Conservation (phyloP, 1,139 yeast genomes). For the Debaryomycetaceae sp. region DNA sequence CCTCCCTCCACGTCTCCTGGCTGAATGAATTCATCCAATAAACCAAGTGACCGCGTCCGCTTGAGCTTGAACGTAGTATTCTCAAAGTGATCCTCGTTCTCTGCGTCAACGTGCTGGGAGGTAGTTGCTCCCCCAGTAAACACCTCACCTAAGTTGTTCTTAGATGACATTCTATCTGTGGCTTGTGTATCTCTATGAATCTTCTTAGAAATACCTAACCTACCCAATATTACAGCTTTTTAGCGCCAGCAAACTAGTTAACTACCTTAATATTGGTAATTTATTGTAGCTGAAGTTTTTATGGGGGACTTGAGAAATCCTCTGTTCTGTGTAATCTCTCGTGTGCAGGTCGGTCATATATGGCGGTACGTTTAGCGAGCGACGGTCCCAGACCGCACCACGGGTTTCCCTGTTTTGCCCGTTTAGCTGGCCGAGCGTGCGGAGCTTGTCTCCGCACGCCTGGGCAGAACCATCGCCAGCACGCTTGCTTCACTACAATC, state of each 20-base stretch:
- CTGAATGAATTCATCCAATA: conserved; percentile 68
- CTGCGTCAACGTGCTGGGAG: conserved; percentile 64
- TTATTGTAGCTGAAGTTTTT: neutral
- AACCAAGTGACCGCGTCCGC: conserved; percentile 80
- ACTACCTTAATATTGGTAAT: neutral
- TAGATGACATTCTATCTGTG: conserved; percentile 7
- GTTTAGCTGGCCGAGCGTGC: too few relatives aligned
- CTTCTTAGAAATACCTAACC: neutral
- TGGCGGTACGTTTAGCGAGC: neutral
- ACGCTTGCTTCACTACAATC: too few relatives aligned
- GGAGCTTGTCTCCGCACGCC: too few relatives aligned
- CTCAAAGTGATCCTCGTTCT: conserved; percentile 68
- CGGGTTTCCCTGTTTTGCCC: neutral
- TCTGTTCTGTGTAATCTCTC: neutral
- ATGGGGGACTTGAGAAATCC: neutral
- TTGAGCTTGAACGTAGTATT: conserved; percentile 73
- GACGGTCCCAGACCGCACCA: neutral
- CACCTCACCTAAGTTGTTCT: conserved; percentile 28
- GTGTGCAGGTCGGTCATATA: neutral
- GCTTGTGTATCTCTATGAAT: neutral
- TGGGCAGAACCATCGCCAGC: too few relatives aligned
- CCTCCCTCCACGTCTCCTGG: conserved; percentile 11
- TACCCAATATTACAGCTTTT: neutral
- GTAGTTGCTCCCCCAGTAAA: conserved; percentile 51
- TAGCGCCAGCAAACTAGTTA: neutral